Evolutionary conservation across 495 filamentous ascomycete genomes (phyloP).

Genomic region (Neurospora discreta): DNA sequence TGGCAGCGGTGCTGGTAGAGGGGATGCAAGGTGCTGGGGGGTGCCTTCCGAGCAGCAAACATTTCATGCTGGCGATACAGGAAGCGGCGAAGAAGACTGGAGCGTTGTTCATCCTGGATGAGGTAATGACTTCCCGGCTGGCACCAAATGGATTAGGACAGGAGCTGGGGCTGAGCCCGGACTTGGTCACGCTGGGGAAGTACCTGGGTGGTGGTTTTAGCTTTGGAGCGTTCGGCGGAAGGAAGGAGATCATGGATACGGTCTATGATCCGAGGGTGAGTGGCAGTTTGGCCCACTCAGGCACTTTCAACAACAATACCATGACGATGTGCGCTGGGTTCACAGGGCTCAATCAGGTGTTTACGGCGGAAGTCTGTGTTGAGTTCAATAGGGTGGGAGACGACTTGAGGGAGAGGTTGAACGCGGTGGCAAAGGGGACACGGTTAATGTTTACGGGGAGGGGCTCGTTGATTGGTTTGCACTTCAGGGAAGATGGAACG

Average conservation of each 20-base stretch:
- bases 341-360: constrained; percentile 31
- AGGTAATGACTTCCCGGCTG: constrained; percentile 53
- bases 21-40: constrained; percentile 48
- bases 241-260: constrained; percentile 36
- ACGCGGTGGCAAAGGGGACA: constrained; percentile 22
- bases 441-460: constrained; percentile 28
- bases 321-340: constrained; percentile 46
- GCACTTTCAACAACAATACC: constrained; percentile 61
- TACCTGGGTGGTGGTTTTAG: constrained; percentile 52
- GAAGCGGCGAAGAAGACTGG: constrained; percentile 24
- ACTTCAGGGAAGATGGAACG: constrained; percentile 21
- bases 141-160: constrained; percentile 34
- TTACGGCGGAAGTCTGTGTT: constrained; percentile 26
- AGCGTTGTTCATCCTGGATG: constrained; percentile 49
- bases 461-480: constrained; percentile 35
- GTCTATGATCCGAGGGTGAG: constrained; percentile 40
- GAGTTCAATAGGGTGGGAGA: constrained; percentile 31
- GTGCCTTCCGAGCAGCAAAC: constrained; percentile 28
- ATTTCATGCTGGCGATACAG: constrained; percentile 32
- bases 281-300: constrained; percentile 38
- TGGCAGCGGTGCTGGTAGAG: constrained; percentile 50
- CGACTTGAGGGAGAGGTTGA: constrained; percentile 19
- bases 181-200: constrained; percentile 53
- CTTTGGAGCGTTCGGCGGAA: constrained; percentile 53
- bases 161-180: constrained; percentile 35